These are phyloP conservation scores for Gynandropsis gynandra DNA, from an alignment of 345 rosid genomes.

Conservation along the genomic window DNA sequence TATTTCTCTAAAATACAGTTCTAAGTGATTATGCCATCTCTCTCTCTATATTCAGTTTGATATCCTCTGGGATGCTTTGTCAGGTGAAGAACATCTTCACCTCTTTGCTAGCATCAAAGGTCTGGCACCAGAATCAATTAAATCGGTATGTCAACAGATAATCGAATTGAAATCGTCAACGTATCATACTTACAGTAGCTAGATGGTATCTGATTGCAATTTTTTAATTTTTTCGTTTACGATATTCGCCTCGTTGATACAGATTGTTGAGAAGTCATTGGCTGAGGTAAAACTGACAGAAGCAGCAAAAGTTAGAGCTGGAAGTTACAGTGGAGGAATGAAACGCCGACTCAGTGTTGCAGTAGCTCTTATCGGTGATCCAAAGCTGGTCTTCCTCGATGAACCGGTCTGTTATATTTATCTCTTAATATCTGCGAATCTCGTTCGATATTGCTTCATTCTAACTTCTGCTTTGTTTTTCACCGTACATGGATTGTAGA, in stretches of 20 bases:
- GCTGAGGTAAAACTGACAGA: conserved; percentile 66
- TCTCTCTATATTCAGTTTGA: conserved; percentile 48
- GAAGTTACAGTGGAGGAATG: conserved; percentile 97
- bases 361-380: conserved; percentile 75
- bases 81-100: conserved; percentile 79
- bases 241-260: conserved; percentile 9
- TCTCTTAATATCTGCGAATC: not conserved
- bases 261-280: conserved; percentile 62
- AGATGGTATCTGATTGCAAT: conserved; percentile 1
- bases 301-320: conserved; percentile 62
- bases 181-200: no score
- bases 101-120: conserved; percentile 85
- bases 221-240: conserved; percentile 2
- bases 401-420: conserved; percentile 52
- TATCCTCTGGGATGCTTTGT: conserved; percentile 81
- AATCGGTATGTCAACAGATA: conserved; percentile 39
- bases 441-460: not conserved
- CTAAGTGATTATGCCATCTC: conserved; percentile 14
- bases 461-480: conserved; percentile 7
- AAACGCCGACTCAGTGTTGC: conserved; percentile 93
- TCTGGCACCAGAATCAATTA: conserved; percentile 49
- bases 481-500: conserved; percentile 32
- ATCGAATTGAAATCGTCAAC: conserved; percentile 2
- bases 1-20: not conserved
- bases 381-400: conserved; percentile 76